Evolutionary conservation across 768 basidiomycete species (phyloP).

Genomic region (Tulasnella sp.): DNA sequence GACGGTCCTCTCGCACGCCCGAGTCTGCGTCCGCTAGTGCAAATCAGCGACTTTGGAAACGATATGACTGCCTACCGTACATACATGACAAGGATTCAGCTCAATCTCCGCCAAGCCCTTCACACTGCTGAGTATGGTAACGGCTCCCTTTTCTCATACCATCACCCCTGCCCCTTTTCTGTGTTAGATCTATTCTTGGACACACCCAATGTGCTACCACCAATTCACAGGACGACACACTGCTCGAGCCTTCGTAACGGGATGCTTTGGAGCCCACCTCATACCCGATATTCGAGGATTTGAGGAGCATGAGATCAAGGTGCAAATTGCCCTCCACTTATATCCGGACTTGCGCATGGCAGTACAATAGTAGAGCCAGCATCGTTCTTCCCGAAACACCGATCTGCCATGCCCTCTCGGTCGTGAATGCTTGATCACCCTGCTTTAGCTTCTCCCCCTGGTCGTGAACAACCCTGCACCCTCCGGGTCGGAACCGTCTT

Average conservation of each 20-base stretch:
- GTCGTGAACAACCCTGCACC: not conserved
- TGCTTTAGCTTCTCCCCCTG: too few relatives aligned
- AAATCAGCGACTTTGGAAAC: too few relatives aligned
- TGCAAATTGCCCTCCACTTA: conserved; percentile 32
- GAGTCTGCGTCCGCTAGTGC: too few relatives aligned
- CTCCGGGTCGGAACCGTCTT: too few relatives aligned
- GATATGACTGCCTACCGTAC: too few relatives aligned
- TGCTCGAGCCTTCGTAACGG: conserved; percentile 87
- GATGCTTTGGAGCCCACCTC: conserved; percentile 83
- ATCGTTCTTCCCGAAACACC: not conserved
- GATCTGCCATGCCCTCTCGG: not conserved
- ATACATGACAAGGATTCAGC: too few relatives aligned
- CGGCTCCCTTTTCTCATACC: not conserved
- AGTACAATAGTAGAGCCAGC: too few relatives aligned
- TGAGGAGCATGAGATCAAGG: conserved; percentile 58
- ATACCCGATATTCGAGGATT: conserved; percentile 88
- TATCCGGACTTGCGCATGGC: too few relatives aligned
- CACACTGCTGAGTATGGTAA: not conserved
- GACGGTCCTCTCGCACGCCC: too few relatives aligned
- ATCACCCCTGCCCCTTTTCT: not conserved
- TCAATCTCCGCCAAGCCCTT: not conserved
- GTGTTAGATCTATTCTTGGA: not conserved
- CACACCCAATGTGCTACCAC: conserved; percentile 28
- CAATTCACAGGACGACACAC: conserved; percentile 68
- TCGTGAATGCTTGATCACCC: not conserved